Conservation (phyloP, 352 stramenopile genomes). For the Globisporangium spinosum region DNA sequence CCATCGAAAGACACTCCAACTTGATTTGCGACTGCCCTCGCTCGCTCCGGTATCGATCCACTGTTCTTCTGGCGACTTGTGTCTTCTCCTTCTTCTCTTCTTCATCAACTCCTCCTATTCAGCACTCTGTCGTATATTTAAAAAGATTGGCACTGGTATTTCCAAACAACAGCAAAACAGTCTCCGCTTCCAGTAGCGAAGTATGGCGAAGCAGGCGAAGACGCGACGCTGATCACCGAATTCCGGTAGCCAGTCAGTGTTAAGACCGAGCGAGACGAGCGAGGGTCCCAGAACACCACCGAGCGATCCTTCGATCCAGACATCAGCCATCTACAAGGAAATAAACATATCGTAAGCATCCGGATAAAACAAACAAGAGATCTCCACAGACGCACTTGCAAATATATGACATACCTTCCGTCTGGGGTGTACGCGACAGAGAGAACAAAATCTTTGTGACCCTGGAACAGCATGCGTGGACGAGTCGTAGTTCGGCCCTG, state of each 20-base stretch:
- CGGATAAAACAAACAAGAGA: no score
- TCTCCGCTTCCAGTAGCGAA: conserved; percentile 84
- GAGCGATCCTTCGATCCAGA: conserved; percentile 84
- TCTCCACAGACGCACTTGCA: neutral
- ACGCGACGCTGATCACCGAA: conserved; percentile 86
- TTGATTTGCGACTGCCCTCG: neutral
- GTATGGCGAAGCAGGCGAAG: conserved; percentile 78
- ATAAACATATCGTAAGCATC: neutral
- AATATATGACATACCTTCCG: conserved; percentile 50
- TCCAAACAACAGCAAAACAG: conserved; percentile 85
- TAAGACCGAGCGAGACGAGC: conserved; percentile 75
- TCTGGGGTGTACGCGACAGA: conserved; percentile 86
- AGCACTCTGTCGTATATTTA: conserved; percentile 54
- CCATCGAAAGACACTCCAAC: neutral
- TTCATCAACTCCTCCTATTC: conserved; percentile 13
- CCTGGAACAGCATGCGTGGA: conserved; percentile 85
- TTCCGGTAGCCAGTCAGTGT: conserved; percentile 83
- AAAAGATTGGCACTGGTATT: conserved; percentile 87
- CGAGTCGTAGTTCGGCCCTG: conserved; percentile 76
- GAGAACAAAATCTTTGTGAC: conserved; percentile 86
- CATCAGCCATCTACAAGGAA: conserved; percentile 68
- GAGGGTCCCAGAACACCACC: conserved; percentile 85
- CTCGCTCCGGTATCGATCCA: neutral
- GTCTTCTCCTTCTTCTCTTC: neutral
- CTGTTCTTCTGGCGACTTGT: neutral